phyloP scores from a whole-genome alignment of 257 asterid genomes.

The Lantana camara region DNA sequence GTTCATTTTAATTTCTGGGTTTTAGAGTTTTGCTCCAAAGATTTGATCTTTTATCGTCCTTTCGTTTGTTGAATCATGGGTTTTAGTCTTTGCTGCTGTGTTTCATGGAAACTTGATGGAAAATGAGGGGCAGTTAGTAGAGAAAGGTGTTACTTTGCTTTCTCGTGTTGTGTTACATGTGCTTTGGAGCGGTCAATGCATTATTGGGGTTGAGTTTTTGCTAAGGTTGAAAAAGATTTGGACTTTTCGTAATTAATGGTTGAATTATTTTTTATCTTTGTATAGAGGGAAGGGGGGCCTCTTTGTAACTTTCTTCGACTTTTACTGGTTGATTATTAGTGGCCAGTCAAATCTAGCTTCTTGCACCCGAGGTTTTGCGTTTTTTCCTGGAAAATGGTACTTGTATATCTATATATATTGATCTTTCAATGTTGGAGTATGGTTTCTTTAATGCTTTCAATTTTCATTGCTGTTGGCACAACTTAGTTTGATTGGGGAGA shows the following conservation, averaged over 20 bases:
- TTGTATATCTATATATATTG: background rate
- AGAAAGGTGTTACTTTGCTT: background rate
- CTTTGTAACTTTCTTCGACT: conserved; percentile 10
- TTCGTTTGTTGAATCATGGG: conserved; percentile 13
- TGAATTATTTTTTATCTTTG: background rate
- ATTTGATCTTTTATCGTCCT: background rate
- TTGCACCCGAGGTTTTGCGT: background rate
- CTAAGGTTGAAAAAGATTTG: conserved; percentile 9
- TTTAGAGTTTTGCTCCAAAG: background rate
- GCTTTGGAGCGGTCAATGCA: conserved; percentile 30
- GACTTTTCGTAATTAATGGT: background rate
- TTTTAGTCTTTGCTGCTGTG: background rate
- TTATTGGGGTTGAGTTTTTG: conserved; percentile 23
- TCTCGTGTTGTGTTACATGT: conserved; percentile 19
- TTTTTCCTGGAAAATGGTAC: background rate
- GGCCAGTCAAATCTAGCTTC: background rate
- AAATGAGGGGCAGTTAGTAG: background rate
- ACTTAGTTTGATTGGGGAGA: background rate
- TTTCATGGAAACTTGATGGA: background rate
- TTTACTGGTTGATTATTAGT: background rate
- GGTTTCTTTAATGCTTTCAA: background rate
- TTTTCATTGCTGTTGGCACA: background rate
- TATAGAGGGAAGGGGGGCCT: background rate
- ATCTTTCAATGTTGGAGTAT: background rate
- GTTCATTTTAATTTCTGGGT: background rate